These are phyloP conservation scores for Lepiota brunneoincarnata DNA, from an alignment of 768 basidiomycete species.

Conservation along the genomic window DNA sequence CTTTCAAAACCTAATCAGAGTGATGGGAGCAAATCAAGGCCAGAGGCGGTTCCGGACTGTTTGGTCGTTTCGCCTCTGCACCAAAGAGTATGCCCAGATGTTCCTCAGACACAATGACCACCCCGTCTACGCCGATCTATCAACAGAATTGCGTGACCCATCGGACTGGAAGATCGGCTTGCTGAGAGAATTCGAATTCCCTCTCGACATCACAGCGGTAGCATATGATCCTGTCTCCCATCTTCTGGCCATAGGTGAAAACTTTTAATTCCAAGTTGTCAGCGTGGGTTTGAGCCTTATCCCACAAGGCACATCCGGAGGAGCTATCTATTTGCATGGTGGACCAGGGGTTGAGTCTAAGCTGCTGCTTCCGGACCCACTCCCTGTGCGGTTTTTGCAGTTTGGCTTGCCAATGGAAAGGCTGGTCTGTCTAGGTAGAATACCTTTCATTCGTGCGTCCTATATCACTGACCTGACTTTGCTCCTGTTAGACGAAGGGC, in stretches of 20 bases:
- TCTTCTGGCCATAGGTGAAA: conserved; percentile 58
- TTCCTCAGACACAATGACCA: conserved; percentile 35
- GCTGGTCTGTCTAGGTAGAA: conserved; percentile 61
- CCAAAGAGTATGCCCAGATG: conserved; percentile 26
- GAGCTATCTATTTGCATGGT: conserved; percentile 65
- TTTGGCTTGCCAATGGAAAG: conserved; percentile 55
- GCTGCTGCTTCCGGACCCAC: conserved; percentile 42
- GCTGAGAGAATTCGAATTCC: conserved; percentile 48
- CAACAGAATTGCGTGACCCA: conserved; percentile 51
- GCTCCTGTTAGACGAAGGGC: conserved; percentile 41
- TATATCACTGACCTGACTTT: background rate
- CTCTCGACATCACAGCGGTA: conserved; percentile 47
- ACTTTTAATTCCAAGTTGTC: background rate
- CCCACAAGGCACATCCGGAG: conserved; percentile 57
- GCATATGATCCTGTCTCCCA: conserved; percentile 60
- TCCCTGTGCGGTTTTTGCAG: conserved; percentile 55
- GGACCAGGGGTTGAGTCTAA: conserved; percentile 58
- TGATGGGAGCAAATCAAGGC: background rate
- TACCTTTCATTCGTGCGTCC: background rate
- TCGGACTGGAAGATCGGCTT: conserved; percentile 55
- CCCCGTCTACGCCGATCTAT: conserved; percentile 46
- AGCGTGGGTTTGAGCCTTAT: conserved; percentile 4
- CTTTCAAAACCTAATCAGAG: background rate
- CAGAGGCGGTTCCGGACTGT: background rate
- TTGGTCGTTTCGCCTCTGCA: background rate